Conservation (phyloP, 441 rosid genomes). For the Rhodomyrtus psidioides region DNA sequence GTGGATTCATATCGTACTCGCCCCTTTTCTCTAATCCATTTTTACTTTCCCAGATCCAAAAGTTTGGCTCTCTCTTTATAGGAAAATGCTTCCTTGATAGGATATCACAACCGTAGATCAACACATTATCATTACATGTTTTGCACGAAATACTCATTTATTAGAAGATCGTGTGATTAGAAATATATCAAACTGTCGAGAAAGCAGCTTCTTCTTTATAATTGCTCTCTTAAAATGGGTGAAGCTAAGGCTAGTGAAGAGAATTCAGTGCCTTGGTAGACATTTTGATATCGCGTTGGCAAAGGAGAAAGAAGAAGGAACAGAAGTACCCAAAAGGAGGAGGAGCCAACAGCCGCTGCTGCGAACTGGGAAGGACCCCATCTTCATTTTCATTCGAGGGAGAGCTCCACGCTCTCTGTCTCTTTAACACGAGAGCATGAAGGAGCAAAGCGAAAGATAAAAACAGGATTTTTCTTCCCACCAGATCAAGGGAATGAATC, state of each 20-base stretch:
- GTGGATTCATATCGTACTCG: not conserved
- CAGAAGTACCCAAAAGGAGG: not conserved
- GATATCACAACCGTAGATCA: no score
- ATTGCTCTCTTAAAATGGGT: not conserved
- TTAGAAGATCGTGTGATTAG: no score
- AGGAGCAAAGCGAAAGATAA: not conserved
- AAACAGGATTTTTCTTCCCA: not conserved
- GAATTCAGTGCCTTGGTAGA: not conserved
- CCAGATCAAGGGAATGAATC: not conserved
- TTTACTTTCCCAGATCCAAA: not conserved
- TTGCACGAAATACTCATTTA: no score
- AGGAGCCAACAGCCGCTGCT: not conserved
- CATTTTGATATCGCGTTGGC: not conserved
- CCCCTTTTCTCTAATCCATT: not conserved
- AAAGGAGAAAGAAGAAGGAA: not conserved
- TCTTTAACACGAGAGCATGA: not conserved
- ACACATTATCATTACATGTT: no score
- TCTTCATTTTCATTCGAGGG: not conserved
- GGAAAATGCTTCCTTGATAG: no score
- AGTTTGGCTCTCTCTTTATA: not conserved
- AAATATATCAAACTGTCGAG: no score
- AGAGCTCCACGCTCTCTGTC: not conserved
- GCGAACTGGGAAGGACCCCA: no score
- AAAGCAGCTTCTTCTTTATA: no score
- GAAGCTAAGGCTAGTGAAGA: not conserved